Evolutionary conservation across 176 grass and related monocot species (phyloP), one percentile per base, ranked within the genome.

Genomic region (Melocanna baccifera): DNA sequence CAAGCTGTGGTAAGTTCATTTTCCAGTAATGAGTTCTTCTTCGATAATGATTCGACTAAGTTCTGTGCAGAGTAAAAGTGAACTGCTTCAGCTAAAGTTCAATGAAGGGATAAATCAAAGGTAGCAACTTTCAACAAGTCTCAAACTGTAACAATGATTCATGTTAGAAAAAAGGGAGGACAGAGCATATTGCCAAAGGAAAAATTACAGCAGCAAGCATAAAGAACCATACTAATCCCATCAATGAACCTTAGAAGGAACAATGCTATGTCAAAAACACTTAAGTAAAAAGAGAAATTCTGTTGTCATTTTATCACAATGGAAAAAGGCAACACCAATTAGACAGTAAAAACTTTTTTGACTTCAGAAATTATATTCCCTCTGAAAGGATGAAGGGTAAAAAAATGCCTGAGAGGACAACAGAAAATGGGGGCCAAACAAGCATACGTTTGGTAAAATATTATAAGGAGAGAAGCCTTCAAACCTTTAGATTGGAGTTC

Each of bases 401-500:
- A 61, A 42, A 30, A 28, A 28, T 18, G 55, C 5, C 12, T 26
- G 52, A 89, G 26, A 37, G 12, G 26, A 30, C 10, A 75, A 81
- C 18, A 62, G 55, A 59, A 51, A 85, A 51, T 70, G 56, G 52
- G 25, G 34, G 7, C 5, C 32, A 75, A 74, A 19, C 18, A 80
- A 81, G 14, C 45, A 74, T 65, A 53, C 29, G 67, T 67, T 7
- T 75, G 3, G 39, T 75, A 28, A 73, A 48, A 73, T 41, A 77
- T 86, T 52, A 77, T 29, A 62, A 69, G 20, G 15, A 69, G 48
- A 79, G 36, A 65, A 79, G 74, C 15, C 48, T 79, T 73, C 75
- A 72, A 78, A 95, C 96, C 93, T 98, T 93, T 30, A 98, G 83
- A 59, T 86, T 59, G 57, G 83, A 89, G 51, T 94, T 98, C 71